These are phyloP conservation scores for Ceratocystiopsis brevicomis DNA, from an alignment of 2,329 filamentous ascomycete genomes.

Conservation along the genomic window DNA sequence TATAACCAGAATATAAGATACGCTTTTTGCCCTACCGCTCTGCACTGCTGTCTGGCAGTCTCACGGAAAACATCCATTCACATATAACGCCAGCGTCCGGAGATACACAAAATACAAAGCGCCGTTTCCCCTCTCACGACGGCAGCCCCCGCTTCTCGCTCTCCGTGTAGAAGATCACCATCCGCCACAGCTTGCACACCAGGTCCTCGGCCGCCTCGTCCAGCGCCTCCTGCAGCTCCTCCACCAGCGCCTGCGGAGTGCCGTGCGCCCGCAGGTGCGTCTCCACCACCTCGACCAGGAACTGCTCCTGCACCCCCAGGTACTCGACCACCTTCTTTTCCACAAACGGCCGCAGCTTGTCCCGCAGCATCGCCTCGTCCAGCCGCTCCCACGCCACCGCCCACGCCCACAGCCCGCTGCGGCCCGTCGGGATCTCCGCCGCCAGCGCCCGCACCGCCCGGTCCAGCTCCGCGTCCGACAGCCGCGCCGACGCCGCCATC, in stretches of 20 bases:
- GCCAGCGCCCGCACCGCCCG: conserved; percentile 68
- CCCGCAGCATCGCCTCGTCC: conserved; percentile 59
- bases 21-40: too few relatives aligned
- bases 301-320: conserved; percentile 86
- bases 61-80: too few relatives aligned
- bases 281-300: conserved; percentile 83
- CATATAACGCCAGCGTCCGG: too few relatives aligned
- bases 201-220: conserved; percentile 89
- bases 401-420: conserved; percentile 81
- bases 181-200: conserved; percentile 93
- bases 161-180: conserved; percentile 96
- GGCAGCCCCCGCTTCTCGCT: conserved; percentile 78
- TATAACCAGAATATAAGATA: too few relatives aligned
- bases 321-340: conserved; percentile 98
- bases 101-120: too few relatives aligned
- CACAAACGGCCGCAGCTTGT: conserved; percentile 84
- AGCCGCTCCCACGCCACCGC: conserved; percentile 82
- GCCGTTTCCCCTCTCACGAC: conserved; percentile 21
- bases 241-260: conserved; percentile 60
- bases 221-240: conserved; percentile 70
- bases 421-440: conserved; percentile 74
- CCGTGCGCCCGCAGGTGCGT: conserved; percentile 63
- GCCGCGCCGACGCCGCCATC: conserved; percentile 41
- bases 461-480: conserved; percentile 73
- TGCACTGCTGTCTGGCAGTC: too few relatives aligned